phyloP scores from a whole-genome alignment of 768 basidiomycete species.

The Gyrodon lividus region DNA sequence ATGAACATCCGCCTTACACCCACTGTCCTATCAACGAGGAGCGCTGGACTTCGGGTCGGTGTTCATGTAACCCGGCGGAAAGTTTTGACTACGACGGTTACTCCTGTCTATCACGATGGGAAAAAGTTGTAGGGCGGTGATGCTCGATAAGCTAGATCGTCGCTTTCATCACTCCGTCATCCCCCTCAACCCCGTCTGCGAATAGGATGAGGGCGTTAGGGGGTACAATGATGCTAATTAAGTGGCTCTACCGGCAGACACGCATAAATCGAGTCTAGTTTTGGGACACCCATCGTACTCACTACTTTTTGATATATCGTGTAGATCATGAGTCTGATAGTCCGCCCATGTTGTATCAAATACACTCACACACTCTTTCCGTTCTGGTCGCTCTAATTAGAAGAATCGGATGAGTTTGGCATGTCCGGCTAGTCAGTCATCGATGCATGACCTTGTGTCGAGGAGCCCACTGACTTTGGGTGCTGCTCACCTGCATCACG shows the following conservation, averaged over 20 bases:
- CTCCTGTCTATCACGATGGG: conserved; percentile 27
- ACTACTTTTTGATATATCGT: not conserved
- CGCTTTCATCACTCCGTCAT: not conserved
- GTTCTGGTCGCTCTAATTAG: no score
- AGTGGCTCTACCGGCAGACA: not conserved
- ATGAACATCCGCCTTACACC: conserved; percentile 28
- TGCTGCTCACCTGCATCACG: no score
- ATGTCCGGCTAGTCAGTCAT: not conserved
- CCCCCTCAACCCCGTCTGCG: not conserved
- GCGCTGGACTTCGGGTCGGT: conserved; percentile 24
- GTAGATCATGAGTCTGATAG: not conserved
- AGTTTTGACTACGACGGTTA: conserved; percentile 31
- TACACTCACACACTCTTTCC: not conserved
- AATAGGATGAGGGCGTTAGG: not conserved
- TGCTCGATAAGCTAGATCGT: not conserved
- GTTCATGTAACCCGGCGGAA: conserved; percentile 20
- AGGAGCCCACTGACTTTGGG: no score
- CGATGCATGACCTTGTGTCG: no score
- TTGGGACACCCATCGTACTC: not conserved
- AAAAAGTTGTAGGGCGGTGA: conserved; percentile 2
- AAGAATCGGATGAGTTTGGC: no score
- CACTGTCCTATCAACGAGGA: conserved; percentile 21
- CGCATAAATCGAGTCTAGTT: not conserved
- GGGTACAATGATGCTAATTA: not conserved
- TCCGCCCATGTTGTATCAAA: conserved; percentile 1